Evolutionary conservation across 768 basidiomycete species (phyloP).

Genomic region (Termitomyces sp.): DNA sequence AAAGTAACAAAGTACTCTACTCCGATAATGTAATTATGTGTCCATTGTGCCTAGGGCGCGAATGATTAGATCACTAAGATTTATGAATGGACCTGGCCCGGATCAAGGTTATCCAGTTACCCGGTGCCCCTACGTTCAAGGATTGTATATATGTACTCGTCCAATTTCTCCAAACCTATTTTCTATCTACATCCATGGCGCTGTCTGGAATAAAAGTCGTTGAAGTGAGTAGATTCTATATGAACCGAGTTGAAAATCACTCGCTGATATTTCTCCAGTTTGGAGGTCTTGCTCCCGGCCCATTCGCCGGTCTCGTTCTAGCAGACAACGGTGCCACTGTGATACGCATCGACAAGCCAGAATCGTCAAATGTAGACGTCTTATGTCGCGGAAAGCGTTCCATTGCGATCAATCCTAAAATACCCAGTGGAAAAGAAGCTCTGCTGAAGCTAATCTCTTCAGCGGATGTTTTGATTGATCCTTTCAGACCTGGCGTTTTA

Average conservation of each 20-base stretch:
- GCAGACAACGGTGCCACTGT: conserved; percentile 81
- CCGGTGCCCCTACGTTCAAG: background rate
- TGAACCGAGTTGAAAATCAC: background rate
- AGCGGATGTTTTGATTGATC: conserved; percentile 82
- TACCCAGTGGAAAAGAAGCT: conserved; percentile 50
- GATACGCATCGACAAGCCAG: conserved; percentile 68
- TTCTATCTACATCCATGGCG: conserved; percentile 17
- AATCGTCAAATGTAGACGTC: conserved; percentile 40
- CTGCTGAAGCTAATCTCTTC: conserved; percentile 54
- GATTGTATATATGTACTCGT: background rate
- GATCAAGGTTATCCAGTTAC: background rate
- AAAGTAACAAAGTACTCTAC: too few relatives aligned
- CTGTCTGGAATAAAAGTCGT: conserved; percentile 22
- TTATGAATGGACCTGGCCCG: too few relatives aligned
- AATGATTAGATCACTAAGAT: too few relatives aligned
- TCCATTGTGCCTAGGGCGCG: too few relatives aligned
- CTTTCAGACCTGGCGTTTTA: conserved; percentile 81
- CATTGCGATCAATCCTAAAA: conserved; percentile 67
- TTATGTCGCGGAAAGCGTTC: conserved; percentile 77
- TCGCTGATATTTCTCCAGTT: conserved; percentile 42
- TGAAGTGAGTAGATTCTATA: conserved; percentile 16
- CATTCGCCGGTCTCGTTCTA: conserved; percentile 74
- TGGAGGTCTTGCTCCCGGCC: conserved; percentile 79
- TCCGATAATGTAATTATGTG: too few relatives aligned
- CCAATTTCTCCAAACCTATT: background rate